Evolutionary conservation across 1,139 yeast species (phyloP).

Genomic region (Taiozyma onychis): DNA sequence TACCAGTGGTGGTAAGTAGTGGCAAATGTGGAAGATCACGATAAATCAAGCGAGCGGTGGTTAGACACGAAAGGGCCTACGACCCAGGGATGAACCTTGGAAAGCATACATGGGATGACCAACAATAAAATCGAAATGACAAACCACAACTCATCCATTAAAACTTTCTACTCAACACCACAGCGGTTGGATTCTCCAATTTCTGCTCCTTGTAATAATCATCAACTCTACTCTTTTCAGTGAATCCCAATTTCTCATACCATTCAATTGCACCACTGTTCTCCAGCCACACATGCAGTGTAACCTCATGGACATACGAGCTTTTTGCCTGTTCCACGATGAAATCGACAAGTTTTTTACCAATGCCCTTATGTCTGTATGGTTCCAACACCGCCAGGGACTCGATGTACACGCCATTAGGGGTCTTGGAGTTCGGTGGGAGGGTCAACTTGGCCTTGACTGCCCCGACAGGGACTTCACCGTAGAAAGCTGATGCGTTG

Average conservation of each 20-base stretch:
- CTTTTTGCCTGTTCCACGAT: constrained; percentile 49
- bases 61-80: too few relatives aligned
- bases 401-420: constrained; percentile 55
- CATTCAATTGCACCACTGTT: constrained; percentile 44
- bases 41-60: too few relatives aligned
- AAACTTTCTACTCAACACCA: constrained; percentile 29
- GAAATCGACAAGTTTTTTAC: constrained; percentile 49
- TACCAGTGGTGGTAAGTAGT: too few relatives aligned
- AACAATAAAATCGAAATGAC: not conserved
- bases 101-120: not conserved
- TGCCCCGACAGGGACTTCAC: constrained; percentile 71
- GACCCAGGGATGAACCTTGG: too few relatives aligned
- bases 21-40: too few relatives aligned
- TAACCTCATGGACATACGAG: constrained; percentile 48
- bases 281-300: constrained; percentile 53
- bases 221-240: constrained; percentile 33
- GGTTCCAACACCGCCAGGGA: constrained; percentile 59
- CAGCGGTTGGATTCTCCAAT: constrained; percentile 42
- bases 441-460: constrained; percentile 46
- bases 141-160: constrained; percentile 7
- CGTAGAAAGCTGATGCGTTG: constrained; percentile 41
- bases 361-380: constrained; percentile 59
- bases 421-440: constrained; percentile 36
- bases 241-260: constrained; percentile 53
- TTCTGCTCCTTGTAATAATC: constrained; percentile 50